Base-by-base conservation (phyloP, 805 yeast genomes). In the Yamadazyma sp. region DNA sequence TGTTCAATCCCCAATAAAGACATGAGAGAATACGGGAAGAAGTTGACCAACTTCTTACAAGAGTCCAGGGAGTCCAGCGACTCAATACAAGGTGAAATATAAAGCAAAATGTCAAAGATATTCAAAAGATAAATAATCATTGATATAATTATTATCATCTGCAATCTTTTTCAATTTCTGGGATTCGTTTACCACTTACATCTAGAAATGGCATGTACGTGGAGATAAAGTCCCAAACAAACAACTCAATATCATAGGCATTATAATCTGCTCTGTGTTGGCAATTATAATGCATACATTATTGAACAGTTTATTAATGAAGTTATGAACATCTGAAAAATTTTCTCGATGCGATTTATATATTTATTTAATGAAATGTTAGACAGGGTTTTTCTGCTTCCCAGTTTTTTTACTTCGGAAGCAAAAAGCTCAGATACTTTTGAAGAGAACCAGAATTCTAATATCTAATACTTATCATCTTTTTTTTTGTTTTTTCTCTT, bases 181-280 rank as follows among this genome's bases (percentile, higher is more conserved):
- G 69, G 67, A 45, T 56, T 60, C 69, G 69, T 62, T 62, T 62
- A 62, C 65, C 69, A 55, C 52, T 40, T 49, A 56, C 58, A 59
- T 45, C 66, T 52, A 39, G 21, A 9, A 15, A 46, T 41, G 67
- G 45, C 65, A 55, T 57, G 60, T 48, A 52, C 44, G 55, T 56
- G 68, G 65, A 44, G 69, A 62, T 62, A 62, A 48, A 43, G 35
- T 22, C 45, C 45, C 44, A 29, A 13, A 24, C 27, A 9, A 22
- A 22, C 23, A 9, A 22, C 10, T 9, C 23, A 22, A 22, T n/a
- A n/a, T 11, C 8, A n/a, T n/a, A n/a, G n/a, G n/a, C n/a, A n/a
- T n/a, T n/a, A n/a, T n/a, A n/a, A n/a, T n/a, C n/a, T n/a, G n/a
- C n/a, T n/a, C n/a, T n/a, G n/a, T n/a, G n/a, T n/a, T n/a, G n/a